A percentile compares a stretch with the other conserved stretches of the same genome.
These are phyloP conservation scores for Triticum dicoccoides DNA, from an alignment of 176 grass and related monocot genomes.

Conservation along the genomic window DNA sequence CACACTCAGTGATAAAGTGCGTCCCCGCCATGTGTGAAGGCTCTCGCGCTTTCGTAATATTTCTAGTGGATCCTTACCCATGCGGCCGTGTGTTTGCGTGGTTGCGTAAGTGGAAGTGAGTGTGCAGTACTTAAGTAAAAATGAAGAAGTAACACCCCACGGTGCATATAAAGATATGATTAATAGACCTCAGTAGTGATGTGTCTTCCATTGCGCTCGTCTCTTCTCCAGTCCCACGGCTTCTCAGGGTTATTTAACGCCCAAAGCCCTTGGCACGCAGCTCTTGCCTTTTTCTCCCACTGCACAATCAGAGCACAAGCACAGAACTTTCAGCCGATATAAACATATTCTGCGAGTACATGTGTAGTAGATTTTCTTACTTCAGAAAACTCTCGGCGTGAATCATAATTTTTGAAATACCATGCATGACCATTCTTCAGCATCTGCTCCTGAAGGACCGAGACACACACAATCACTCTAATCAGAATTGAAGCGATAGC, in stretches of 20 bases:
- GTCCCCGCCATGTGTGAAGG: not conserved
- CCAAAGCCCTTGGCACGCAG: slow-evolving; percentile 40
- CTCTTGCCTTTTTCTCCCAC: slow-evolving; percentile 49
- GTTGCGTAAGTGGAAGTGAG: not conserved
- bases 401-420: not conserved
- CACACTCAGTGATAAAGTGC: not conserved
- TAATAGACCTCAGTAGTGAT: not conserved
- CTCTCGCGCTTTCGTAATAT: not conserved
- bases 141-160: not conserved
- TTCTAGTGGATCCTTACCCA: not conserved
- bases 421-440: not conserved
- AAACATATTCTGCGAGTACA: not conserved
- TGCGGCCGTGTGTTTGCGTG: not conserved
- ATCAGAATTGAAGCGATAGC: not conserved
- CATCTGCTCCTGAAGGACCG: not conserved
- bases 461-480: not conserved
- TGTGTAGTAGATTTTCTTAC: not conserved
- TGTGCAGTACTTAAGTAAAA: not conserved
- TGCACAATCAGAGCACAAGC: slow-evolving; percentile 7
- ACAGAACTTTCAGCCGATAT: not conserved
- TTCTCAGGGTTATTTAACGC: slow-evolving; percentile 44
- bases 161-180: not conserved
- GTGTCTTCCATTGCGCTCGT: slow-evolving; percentile 18
- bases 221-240: slow-evolving; percentile 57
- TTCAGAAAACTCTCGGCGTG: not conserved